These are phyloP conservation scores for Sclerotinia spermophila DNA, from an alignment of 2,329 filamentous ascomycete species.

Conservation along the genomic window DNA sequence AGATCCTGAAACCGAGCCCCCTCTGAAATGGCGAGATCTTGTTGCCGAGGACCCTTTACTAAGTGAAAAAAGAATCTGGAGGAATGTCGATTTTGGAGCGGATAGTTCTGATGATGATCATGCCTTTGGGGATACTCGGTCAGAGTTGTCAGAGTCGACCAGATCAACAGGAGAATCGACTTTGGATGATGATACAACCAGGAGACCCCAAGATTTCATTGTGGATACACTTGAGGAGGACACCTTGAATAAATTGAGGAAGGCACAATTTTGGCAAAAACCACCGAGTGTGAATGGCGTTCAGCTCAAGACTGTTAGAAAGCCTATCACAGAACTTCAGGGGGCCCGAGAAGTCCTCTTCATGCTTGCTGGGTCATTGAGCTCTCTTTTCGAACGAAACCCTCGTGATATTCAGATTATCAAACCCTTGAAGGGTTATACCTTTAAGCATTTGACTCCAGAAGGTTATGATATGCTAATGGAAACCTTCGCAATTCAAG, in stretches of 20 bases:
- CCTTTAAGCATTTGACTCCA: slow-evolving; percentile 39
- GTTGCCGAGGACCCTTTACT: slow-evolving; percentile 71
- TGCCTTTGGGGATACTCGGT: slow-evolving; percentile 37
- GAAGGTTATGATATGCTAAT: slow-evolving; percentile 39
- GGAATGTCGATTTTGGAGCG: slow-evolving; percentile 60
- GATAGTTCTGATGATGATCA: slow-evolving; percentile 56
- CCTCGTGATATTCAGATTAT: slow-evolving; percentile 40
- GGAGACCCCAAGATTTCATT: slow-evolving; percentile 36
- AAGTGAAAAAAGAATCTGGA: slow-evolving; percentile 65
- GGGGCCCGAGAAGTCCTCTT: slow-evolving; percentile 74
- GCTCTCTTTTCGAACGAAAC: slow-evolving; percentile 58
- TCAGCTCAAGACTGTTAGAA: slow-evolving; percentile 33
- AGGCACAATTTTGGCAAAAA: slow-evolving; percentile 48
- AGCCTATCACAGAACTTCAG: slow-evolving; percentile 56
- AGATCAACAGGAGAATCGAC: slow-evolving; percentile 36
- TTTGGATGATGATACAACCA: slow-evolving; percentile 31
- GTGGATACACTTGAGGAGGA: slow-evolving; percentile 34
- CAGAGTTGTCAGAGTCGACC: slow-evolving; percentile 38
- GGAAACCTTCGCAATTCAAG: slow-evolving; percentile 46
- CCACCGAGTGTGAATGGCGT: slow-evolving; percentile 29
- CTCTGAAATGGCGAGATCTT: slow-evolving; percentile 76
- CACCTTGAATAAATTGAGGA: slow-evolving; percentile 40
- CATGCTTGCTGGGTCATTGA: slow-evolving; percentile 78
- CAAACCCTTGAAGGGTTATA: slow-evolving; percentile 31
- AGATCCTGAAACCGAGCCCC: slow-evolving; percentile 43